phyloP scores from a whole-genome alignment of 2,329 filamentous ascomycete genomes.

The Endothia cerciana region DNA sequence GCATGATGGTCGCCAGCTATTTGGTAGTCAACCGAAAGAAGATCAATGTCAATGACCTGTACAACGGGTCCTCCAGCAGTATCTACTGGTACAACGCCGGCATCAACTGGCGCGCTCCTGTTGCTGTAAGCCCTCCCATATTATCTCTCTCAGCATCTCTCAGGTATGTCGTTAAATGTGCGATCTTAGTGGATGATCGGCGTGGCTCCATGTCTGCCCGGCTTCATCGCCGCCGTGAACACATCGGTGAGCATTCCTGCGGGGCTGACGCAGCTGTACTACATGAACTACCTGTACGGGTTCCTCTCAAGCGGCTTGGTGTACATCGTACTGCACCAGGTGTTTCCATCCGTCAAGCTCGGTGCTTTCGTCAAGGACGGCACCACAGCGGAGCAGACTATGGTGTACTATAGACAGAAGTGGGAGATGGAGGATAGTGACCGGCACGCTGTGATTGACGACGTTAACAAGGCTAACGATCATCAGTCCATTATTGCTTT shows the following conservation, averaged over 20 bases:
- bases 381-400: conserved; percentile 2
- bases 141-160: no score
- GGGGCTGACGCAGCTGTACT: conserved; percentile 45
- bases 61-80: conserved; percentile 35
- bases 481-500: not conserved
- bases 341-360: conserved; percentile 36
- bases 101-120: conserved; percentile 45
- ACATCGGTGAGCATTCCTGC: conserved; percentile 38
- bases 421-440: conserved; percentile 4
- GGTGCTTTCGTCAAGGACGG: conserved; percentile 37
- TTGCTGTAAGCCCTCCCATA: conserved; percentile 40
- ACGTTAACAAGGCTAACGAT: not conserved
- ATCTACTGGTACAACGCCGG: conserved; percentile 48
- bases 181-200: conserved; percentile 45
- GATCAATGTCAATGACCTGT: conserved; percentile 37
- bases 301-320: conserved; percentile 41
- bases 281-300: conserved; percentile 45
- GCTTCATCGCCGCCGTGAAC: conserved; percentile 47
- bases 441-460: not conserved
- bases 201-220: conserved; percentile 45
- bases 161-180: not conserved
- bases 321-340: conserved; percentile 38
- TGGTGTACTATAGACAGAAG: conserved; percentile 1
- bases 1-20: conserved; percentile 27
- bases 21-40: conserved; percentile 23